Evolutionary conservation across 1,284 basidiomycete species (phyloP).

Genomic region (Heterobasidion annosum): DNA sequence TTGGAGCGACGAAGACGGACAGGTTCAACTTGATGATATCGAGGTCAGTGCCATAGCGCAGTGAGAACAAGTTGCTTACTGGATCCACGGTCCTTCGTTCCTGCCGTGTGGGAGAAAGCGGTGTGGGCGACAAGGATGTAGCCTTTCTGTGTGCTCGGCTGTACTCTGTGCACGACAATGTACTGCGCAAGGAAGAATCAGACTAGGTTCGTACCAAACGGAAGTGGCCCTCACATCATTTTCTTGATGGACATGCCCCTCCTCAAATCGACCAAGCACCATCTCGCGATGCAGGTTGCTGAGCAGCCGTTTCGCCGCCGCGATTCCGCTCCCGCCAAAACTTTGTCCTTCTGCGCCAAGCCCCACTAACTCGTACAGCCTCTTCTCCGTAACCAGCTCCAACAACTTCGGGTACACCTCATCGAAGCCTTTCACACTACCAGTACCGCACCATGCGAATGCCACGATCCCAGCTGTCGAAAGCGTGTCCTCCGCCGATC

Average conservation of each 20-base stretch:
- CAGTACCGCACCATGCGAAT: slow-evolving; percentile 80
- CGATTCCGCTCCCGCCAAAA: slow-evolving; percentile 54
- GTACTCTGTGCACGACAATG: slow-evolving; percentile 84
- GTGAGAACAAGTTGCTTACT: slow-evolving; percentile 35
- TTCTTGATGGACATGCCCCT: slow-evolving; percentile 94
- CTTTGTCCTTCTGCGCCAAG: slow-evolving; percentile 40
- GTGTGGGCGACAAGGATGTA: slow-evolving; percentile 88
- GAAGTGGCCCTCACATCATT: slow-evolving; percentile 59
- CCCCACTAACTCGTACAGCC: slow-evolving; percentile 60
- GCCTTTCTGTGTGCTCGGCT: slow-evolving; percentile 85
- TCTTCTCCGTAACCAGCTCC: slow-evolving; percentile 77
- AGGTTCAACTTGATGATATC: slow-evolving; percentile 54
- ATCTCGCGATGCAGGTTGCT: slow-evolving; percentile 89
- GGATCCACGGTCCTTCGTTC: slow-evolving; percentile 68
- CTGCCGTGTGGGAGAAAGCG: slow-evolving; percentile 61
- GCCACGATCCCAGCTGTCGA: slow-evolving; percentile 84
- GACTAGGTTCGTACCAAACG: neutral
- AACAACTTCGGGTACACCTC: slow-evolving; percentile 91
- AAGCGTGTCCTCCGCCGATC: slow-evolving; percentile 89
- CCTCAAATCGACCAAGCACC: slow-evolving; percentile 72
- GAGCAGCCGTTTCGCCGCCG: slow-evolving; percentile 72
- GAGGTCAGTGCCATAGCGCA: slow-evolving; percentile 2
- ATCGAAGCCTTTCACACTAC: slow-evolving; percentile 93
- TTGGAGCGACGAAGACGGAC: slow-evolving; percentile 76
- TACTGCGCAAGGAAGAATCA: slow-evolving; percentile 45